Evolutionary conservation across 768 basidiomycete species (phyloP).

Genomic region (Russula sp.): DNA sequence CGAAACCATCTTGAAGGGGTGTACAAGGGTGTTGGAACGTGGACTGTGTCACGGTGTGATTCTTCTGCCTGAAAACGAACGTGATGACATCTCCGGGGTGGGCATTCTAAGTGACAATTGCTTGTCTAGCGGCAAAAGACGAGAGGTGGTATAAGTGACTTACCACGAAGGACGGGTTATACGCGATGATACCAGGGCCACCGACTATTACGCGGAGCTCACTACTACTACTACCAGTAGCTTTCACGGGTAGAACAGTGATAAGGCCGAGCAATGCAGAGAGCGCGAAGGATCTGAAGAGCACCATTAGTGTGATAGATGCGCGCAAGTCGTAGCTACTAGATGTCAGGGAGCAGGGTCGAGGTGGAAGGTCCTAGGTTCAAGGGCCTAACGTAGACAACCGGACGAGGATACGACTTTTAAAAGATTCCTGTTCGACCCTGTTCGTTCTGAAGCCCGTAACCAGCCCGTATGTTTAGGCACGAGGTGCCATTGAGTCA

Average conservation of each 20-base stretch:
- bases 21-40: constrained; percentile 45
- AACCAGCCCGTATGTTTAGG: no score
- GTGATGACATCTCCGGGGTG: constrained; percentile 40
- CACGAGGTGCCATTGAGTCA: no score
- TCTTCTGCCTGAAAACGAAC: constrained; percentile 52
- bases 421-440: no score
- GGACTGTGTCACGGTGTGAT: constrained; percentile 55
- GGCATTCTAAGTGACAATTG: constrained; percentile 35
- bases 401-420: no score
- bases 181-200: constrained; percentile 38
- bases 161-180: constrained; percentile 35
- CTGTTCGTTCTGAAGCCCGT: no score
- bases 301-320: constrained; percentile 5
- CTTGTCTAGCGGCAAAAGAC: neutral
- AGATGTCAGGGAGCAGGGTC: neutral
- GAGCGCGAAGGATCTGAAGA: constrained; percentile 25
- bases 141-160: constrained; percentile 10
- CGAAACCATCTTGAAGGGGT: constrained; percentile 41
- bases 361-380: no score
- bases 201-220: constrained; percentile 45
- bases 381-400: no score
- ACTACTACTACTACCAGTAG: constrained; percentile 23
- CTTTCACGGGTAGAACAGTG: constrained; percentile 32
- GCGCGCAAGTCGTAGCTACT: neutral
- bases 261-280: constrained; percentile 27